Percentiles rank a stretch among this genome's conserved stretches.
Evolutionary conservation across 2,329 filamentous ascomycete genomes (phyloP).

Genomic region (Hypoxylon sp.): DNA sequence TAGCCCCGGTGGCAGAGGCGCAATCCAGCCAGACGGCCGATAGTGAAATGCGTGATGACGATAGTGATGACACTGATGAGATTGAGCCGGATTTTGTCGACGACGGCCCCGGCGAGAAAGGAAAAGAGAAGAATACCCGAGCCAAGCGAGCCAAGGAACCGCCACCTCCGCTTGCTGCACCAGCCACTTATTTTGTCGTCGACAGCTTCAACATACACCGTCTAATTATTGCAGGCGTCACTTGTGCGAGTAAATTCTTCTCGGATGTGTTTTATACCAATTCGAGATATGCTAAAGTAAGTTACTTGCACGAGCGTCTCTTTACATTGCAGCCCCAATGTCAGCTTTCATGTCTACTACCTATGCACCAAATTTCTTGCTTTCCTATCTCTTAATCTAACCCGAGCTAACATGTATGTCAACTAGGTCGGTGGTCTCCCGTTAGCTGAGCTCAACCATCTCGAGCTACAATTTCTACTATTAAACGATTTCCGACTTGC

Average conservation of each 20-base stretch:
- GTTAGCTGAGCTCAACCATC: conserved; percentile 91
- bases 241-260: conserved; percentile 99
- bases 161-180: conserved; percentile 48
- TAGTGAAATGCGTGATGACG: conserved; percentile 56
- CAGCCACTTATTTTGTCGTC: conserved; percentile 85
- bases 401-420: conserved; percentile 40
- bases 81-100: conserved; percentile 68
- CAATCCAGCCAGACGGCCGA: conserved; percentile 48
- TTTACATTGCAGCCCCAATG: neutral
- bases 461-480: conserved; percentile 95
- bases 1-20: conserved; percentile 23
- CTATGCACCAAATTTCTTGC: neutral
- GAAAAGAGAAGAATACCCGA: conserved; percentile 53
- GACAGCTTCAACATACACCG: conserved; percentile 99
- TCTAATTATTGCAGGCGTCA: conserved; percentile 95
- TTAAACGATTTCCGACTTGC: conserved; percentile 96
- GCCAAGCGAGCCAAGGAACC: conserved; percentile 40
- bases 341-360: conserved; percentile 1
- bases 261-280: conserved; percentile 99
- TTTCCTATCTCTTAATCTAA: neutral
- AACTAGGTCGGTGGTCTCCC: conserved; percentile 91
- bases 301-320: conserved; percentile 48
- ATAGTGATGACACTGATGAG: conserved; percentile 59
- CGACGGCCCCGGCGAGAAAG: conserved; percentile 60
- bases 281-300: conserved; percentile 97